Evolutionary conservation across 345 rosid species (phyloP), one percentile per base, ranked within the genome.

Genomic region (Dimocarpus longan): DNA sequence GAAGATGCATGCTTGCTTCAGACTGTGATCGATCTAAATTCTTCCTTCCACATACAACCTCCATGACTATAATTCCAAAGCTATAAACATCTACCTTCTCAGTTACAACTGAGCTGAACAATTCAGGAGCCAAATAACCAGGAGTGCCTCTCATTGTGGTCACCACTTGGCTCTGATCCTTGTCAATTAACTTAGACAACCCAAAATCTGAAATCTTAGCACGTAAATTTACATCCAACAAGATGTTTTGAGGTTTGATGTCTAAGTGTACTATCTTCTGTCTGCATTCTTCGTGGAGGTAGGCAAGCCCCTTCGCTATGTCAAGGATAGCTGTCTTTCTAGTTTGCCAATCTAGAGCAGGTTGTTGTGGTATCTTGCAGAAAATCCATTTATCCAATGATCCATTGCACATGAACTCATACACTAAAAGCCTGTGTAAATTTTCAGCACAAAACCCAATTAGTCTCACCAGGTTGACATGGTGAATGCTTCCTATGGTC

Each of bases 371-470:
- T 64, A 11, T 24, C 19, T 8, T 26, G 5, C 4, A 3, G 40
- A 64, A 64, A 13, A 64, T 64, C 67, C 67, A 64, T 64, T 64
- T 64, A 15, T 64, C 67, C 32, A 64, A 26, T 24, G 67, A 64
- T 1, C 67, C 67, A 26, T 64, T 64, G 6, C 39, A 12, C 67
- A 64, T 26, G 15, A 26, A 26, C 13, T 64, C 67, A 64, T 64
- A 64, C 5, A 64, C 67, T 15, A 64, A 26, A 64, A 64, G 67
- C 19, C 42, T 64, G 1, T 13, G 67, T 5, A 32, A 64, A 13
- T 50, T 50, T 50, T 50, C 56, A 12, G 56, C 5, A 50, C 56
- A 50, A 50, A 50, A 50, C 2, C 67, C 67, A 64, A 26, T 1
- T 0, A 64, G 16, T 64, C 67, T 64, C 32, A 64, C 67, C 67